Conservation (phyloP, 1,284 basidiomycete species). For the Vanrija sp. region DNA sequence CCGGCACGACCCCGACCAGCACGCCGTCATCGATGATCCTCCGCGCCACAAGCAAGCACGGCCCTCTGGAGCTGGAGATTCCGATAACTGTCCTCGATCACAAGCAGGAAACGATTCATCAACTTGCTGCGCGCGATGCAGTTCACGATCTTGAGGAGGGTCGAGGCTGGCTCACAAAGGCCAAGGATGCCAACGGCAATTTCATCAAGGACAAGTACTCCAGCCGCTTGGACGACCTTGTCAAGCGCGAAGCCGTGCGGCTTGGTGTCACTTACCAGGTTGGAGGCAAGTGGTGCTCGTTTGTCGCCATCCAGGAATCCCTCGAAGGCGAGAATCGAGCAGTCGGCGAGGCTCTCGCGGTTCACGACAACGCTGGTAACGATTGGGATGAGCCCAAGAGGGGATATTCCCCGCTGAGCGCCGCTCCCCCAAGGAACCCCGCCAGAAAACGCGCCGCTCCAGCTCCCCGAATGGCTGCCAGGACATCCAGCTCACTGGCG, state of each 20-base stretch:
- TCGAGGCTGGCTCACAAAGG: constrained; percentile 8
- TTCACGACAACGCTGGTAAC: too few relatives aligned
- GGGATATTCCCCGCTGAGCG: too few relatives aligned
- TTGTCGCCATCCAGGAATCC: constrained; percentile 55
- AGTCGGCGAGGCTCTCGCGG: too few relatives aligned
- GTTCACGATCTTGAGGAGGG: constrained; percentile 50
- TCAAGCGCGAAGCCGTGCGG: constrained; percentile 22
- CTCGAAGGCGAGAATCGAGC: too few relatives aligned
- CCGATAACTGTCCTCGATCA: constrained; percentile 34
- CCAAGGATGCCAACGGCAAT: not conserved
- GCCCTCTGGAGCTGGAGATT: constrained; percentile 47
- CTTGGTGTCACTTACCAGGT: constrained; percentile 57
- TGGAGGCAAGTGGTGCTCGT: constrained; percentile 56
- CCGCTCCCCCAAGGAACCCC: too few relatives aligned
- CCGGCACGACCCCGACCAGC: constrained; percentile 30
- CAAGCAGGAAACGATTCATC: constrained; percentile 48
- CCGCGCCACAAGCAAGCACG: constrained; percentile 47
- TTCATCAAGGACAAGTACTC: not conserved
- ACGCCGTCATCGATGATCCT: constrained; percentile 23
- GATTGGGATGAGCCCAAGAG: too few relatives aligned
- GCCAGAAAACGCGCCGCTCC: too few relatives aligned
- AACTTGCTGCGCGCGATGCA: constrained; percentile 56
- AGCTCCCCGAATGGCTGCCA: too few relatives aligned
- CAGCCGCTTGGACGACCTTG: constrained; percentile 24
- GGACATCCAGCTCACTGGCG: too few relatives aligned